Conservation (phyloP, 2,329 filamentous ascomycete genomes). For the Chalaropsis ovoidea region DNA sequence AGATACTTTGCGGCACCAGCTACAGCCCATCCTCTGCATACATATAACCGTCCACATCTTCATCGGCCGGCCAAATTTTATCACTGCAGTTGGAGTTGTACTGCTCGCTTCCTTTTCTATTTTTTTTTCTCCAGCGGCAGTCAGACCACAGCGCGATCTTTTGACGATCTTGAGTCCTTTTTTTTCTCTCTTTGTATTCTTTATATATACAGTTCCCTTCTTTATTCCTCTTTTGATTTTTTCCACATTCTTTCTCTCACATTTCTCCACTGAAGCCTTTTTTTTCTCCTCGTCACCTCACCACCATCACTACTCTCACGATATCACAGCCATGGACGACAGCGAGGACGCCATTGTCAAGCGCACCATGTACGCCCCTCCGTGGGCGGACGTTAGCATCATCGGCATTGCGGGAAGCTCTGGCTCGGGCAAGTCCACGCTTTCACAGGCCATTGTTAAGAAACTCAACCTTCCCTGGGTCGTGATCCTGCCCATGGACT, state of each 20-base stretch:
- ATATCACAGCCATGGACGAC: slow-evolving; percentile 8
- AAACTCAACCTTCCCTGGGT: slow-evolving; percentile 93
- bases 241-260: slow-evolving; percentile 3
- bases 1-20: too few species aligned
- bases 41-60: too few species aligned
- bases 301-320: not conserved
- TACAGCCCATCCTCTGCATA: too few species aligned
- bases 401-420: slow-evolving; percentile 94
- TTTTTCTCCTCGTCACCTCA: not conserved
- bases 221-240: not conserved
- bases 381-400: slow-evolving; percentile 93
- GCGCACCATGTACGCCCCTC: slow-evolving; percentile 58
- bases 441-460: slow-evolving; percentile 83
- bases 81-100: too few species aligned
- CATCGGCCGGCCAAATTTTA: too few species aligned
- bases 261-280: not conserved
- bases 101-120: not conserved
- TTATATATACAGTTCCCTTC: not conserved
- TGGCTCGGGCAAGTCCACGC: slow-evolving; percentile 85
- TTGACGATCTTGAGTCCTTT: slow-evolving; percentile 1
- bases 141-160: slow-evolving; percentile 12
- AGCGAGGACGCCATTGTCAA: slow-evolving; percentile 13
- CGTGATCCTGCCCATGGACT: slow-evolving; percentile 96
- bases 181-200: slow-evolving; percentile 1
- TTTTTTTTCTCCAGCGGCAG: not conserved